Conservation (phyloP, 192 early-diverging fungal species). For the Oehlia diaphana region DNA sequence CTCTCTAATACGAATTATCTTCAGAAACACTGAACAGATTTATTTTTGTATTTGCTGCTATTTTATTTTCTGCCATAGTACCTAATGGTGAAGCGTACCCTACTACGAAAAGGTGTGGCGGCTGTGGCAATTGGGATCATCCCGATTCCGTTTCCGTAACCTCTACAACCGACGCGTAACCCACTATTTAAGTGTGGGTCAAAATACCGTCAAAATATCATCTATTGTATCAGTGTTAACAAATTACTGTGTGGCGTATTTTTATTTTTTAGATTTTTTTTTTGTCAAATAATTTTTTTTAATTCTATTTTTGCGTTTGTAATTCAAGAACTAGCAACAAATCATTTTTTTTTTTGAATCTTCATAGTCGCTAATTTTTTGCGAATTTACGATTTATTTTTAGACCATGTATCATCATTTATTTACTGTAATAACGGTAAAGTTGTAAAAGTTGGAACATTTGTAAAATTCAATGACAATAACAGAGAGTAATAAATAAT, state of each 20-base stretch:
- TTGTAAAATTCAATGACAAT: not conserved
- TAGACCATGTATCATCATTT: conserved; percentile 12
- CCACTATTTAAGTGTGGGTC: too few relatives aligned
- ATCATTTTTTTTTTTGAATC: conserved; percentile 11
- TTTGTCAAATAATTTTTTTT: conserved; percentile 9
- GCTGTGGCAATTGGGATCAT: too few relatives aligned
- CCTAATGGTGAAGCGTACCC: too few relatives aligned
- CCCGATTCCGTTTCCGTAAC: too few relatives aligned
- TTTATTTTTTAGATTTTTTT: not conserved
- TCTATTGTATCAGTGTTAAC: too few relatives aligned
- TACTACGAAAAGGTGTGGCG: too few relatives aligned
- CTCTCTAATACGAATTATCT: conserved; percentile 2
- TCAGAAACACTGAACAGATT: not conserved
- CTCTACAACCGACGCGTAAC: too few relatives aligned
- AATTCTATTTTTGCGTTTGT: conserved; percentile 9
- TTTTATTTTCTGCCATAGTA: not conserved
- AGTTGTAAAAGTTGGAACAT: conserved; percentile 12
- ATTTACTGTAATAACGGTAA: conserved; percentile 16
- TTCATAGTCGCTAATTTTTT: conserved; percentile 14
- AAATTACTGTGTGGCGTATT: too few relatives aligned
- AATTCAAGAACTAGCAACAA: conserved; percentile 11
- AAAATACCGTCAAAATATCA: too few relatives aligned
- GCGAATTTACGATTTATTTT: not conserved
- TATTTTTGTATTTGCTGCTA: conserved; percentile 11
- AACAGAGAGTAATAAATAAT: conserved; percentile 11